phyloP scores from a whole-genome alignment of 1,139 yeast genomes.

The Magnusiomyces paraingens region DNA sequence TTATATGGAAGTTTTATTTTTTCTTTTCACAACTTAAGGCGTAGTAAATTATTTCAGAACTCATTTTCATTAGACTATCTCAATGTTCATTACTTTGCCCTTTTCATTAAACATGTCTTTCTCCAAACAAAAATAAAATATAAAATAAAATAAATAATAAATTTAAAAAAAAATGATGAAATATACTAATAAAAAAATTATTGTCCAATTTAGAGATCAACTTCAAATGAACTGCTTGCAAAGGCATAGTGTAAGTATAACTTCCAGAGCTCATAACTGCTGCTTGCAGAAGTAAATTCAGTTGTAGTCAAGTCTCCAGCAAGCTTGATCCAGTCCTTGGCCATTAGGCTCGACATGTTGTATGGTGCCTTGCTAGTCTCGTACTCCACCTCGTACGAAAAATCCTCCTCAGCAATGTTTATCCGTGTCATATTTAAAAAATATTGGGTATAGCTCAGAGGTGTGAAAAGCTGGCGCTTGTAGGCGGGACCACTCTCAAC shows the following conservation, averaged over 20 bases:
- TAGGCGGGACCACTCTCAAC: conserved; percentile 69
- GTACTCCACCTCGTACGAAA: conserved; percentile 60
- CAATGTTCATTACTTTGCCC: no score
- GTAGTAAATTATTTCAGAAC: no score
- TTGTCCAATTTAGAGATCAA: not conserved
- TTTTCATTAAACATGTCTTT: no score
- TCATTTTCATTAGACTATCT: no score
- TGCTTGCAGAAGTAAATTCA: conserved; percentile 11
- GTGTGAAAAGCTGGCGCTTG: conserved; percentile 61
- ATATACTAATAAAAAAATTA: no score
- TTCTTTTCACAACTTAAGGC: no score
- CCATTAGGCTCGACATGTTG: conserved; percentile 14
- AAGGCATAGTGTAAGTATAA: conserved; percentile 48
- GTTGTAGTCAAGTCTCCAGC: conserved; percentile 46
- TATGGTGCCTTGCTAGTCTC: conserved; percentile 56
- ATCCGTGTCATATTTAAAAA: conserved; percentile 54
- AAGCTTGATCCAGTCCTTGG: conserved; percentile 45
- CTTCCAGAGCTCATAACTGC: conserved; percentile 30
- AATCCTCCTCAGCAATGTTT: conserved; percentile 43
- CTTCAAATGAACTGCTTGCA: conserved; percentile 47
- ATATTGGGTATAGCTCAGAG: conserved; percentile 65
- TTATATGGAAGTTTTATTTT: no score
- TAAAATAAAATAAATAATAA: no score
- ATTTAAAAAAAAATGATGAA: no score
- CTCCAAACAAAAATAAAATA: no score